Conservation (phyloP, 2,329 filamentous ascomycete species). For the Zymoseptoria pseudotritici region DNA sequence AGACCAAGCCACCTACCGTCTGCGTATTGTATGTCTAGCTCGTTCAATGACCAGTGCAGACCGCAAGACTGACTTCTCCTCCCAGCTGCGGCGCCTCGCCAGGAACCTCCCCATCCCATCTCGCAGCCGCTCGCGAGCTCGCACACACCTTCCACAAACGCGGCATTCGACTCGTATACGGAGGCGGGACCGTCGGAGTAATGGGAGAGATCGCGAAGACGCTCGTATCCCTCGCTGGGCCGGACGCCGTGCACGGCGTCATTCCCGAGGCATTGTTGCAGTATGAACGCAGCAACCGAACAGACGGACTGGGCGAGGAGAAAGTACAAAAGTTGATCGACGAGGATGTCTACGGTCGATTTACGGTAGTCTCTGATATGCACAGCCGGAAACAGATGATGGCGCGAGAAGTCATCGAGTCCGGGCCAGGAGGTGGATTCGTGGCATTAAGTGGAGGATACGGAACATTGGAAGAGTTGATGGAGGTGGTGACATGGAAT, state of each 20-base stretch:
- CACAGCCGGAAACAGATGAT: constrained; percentile 92
- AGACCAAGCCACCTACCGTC: constrained; percentile 53
- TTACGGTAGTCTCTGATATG: constrained; percentile 88
- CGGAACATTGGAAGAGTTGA: constrained; percentile 92
- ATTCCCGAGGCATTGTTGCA: constrained; percentile 80
- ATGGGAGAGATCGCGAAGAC: constrained; percentile 93
- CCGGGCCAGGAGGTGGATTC: constrained; percentile 79
- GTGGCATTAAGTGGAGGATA: constrained; percentile 84
- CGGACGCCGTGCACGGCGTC: constrained; percentile 79
- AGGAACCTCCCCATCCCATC: constrained; percentile 65
- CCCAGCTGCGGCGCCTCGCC: constrained; percentile 69
- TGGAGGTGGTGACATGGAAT: constrained; percentile 85
- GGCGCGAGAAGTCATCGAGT: constrained; percentile 76
- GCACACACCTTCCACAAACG: constrained; percentile 65
- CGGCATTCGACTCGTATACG: constrained; percentile 82
- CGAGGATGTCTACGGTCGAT: constrained; percentile 64
- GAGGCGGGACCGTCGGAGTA: constrained; percentile 85
- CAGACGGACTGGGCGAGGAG: constrained; percentile 30
- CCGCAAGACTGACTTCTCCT: not conserved
- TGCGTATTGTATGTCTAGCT: constrained; percentile 66
- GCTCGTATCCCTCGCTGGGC: constrained; percentile 74
- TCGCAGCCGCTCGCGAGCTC: constrained; percentile 70
- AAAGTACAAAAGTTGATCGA: constrained; percentile 48
- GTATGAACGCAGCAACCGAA: constrained; percentile 57
- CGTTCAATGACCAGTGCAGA: not conserved